Evolutionary conservation across 2,329 filamentous ascomycete species (phyloP), one percentile per base, ranked within the genome.

Genomic region (Cladosporium sp.): DNA sequence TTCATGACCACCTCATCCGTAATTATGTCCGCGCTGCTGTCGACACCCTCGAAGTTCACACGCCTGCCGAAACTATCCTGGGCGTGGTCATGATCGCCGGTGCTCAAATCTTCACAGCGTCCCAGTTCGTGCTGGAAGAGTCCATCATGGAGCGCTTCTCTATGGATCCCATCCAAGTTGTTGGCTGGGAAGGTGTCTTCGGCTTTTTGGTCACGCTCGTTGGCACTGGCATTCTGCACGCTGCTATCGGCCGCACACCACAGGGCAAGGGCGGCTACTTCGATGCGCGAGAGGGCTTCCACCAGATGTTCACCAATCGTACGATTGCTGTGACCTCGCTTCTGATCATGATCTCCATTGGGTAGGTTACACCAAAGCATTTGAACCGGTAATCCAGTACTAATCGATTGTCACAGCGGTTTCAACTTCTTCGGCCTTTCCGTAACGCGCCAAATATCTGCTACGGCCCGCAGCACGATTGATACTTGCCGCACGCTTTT

Each of bases 401-500:
- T 20, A 40, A 34, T 17, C 2, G 12, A 6, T 39, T 9, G 8
- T 17, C 4, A 27, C 56, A 95, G 89, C 56, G 91, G 92, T 48
- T 99, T 97, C 80, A 99, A 99, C 73, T 99, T 95, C 76, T 99
- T 99, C 70, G 93, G 93, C 7, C 80, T 99, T 8, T 93, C 88
- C 1, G 92, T 99, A 7, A 99, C 93, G 1, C 83, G 89, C 54
- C 84, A 73, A 55, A 89, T 99, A 58, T 95, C 88, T 56, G 93
- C 93, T 9, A 99, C 93, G 0, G 89, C 92, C 1, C 84, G 93
- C 54, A 95, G 89, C 27, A 97, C 92, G 27, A 97, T 99, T 62
- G 93, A 99, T 69, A 99, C 93, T 1, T 97, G 91, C 76, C 84
- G 92, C 36, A 99, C 93, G 0, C 80, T 99, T 1, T 97, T 99